phyloP scores from a whole-genome alignment of 352 stramenopile genomes.

The Pythium phragmitis region DNA sequence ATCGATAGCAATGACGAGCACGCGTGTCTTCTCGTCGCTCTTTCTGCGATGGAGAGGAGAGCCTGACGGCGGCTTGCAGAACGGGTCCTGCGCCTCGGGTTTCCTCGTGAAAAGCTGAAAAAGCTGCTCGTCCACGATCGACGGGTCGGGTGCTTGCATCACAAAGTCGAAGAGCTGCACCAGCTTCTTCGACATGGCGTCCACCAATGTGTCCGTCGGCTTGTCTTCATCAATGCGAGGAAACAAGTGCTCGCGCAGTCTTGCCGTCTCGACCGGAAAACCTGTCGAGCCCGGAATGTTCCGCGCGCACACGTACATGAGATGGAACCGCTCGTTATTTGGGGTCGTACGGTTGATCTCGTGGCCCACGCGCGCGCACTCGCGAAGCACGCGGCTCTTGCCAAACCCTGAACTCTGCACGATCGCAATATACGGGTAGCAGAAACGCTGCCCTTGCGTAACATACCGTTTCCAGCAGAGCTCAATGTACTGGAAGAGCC shows the following conservation, averaged over 20 bases:
- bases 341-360: neutral
- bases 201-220: neutral
- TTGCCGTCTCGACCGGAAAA: neutral
- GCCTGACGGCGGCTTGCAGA: neutral
- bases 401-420: slow-evolving; percentile 22
- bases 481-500: neutral
- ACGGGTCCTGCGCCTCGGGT: neutral
- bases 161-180: slow-evolving; percentile 1
- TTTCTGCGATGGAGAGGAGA: neutral
- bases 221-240: neutral
- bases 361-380: slow-evolving; percentile 1
- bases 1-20: slow-evolving; percentile 5
- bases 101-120: neutral
- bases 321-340: neutral
- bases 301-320: neutral
- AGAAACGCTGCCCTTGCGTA: neutral
- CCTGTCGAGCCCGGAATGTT: neutral
- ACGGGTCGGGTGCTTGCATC: neutral
- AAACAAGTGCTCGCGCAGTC: slow-evolving; percentile 1
- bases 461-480: neutral
- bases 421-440: slow-evolving; percentile 10
- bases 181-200: neutral
- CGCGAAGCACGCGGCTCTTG: slow-evolving; percentile 18
- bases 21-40: neutral
- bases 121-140: neutral